These are phyloP conservation scores for Acacia crassicarpa DNA, from an alignment of 306 rosid species.

Conservation along the genomic window DNA sequence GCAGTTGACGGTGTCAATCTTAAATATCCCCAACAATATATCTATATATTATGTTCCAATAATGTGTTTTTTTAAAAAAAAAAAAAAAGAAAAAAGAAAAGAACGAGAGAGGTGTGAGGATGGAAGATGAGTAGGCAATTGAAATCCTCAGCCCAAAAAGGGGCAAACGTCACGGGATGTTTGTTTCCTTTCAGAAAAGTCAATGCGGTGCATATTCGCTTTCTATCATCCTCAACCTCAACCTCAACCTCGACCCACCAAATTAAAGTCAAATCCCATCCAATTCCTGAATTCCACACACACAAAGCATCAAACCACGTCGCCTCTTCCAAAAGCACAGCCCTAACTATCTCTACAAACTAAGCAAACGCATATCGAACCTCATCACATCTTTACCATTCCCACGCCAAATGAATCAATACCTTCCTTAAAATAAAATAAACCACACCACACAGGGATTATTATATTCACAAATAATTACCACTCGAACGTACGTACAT, in stretches of 20 bases:
- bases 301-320: not conserved
- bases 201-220: conserved; percentile 32
- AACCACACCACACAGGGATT: no score
- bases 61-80: no score
- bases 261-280: conserved; percentile 22
- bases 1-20: not conserved
- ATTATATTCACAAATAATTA: not conserved
- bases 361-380: not conserved
- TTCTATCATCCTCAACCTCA: not conserved
- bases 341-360: not conserved
- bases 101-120: not conserved
- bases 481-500: not conserved
- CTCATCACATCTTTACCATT: not conserved
- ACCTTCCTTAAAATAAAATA: not conserved
- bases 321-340: not conserved
- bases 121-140: not conserved
- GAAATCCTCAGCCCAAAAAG: not conserved
- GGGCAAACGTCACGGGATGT: not conserved
- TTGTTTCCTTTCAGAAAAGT: conserved; percentile 25
- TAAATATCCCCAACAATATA: not conserved
- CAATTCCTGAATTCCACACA: not conserved
- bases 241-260: not conserved
- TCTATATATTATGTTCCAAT: no score
- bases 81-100: not conserved
- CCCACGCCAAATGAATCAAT: not conserved